Conservation (phyloP, 306 rosid species). For the Fragaria iinumae region DNA sequence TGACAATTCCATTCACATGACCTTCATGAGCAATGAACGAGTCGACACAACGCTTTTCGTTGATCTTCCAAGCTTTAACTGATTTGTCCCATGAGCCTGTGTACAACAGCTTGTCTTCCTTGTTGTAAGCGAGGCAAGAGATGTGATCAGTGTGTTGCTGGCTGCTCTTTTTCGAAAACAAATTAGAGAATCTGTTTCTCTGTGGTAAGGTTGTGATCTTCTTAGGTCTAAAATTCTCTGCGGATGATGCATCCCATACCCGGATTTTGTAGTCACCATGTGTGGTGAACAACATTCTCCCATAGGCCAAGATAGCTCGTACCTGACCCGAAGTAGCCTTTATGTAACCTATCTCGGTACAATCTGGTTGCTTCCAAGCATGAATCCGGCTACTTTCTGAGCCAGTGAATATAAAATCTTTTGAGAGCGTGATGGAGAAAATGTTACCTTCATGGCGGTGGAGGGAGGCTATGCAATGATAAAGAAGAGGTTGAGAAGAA, state of each 20-base stretch:
- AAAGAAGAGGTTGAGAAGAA: conserved; percentile 37
- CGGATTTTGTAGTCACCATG: conserved; percentile 48
- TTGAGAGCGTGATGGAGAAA: conserved; percentile 38
- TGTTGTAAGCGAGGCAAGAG: conserved; percentile 53
- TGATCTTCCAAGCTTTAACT: conserved; percentile 50
- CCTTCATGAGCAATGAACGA: conserved; percentile 54
- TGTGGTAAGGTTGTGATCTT: conserved; percentile 45
- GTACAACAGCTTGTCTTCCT: conserved; percentile 46
- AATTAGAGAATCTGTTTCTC: conserved; percentile 22
- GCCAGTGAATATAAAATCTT: conserved; percentile 47
- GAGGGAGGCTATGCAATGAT: conserved; percentile 58
- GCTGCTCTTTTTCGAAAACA: conserved; percentile 30
- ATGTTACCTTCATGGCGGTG: conserved; percentile 56
- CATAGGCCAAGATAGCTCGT: conserved; percentile 40
- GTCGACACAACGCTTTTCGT: conserved; percentile 45
- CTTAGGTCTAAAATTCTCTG: conserved; percentile 34
- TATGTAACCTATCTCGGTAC: conserved; percentile 44
- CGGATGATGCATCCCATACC: conserved; percentile 37
- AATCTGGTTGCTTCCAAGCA: conserved; percentile 54
- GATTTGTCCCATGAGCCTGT: conserved; percentile 61
- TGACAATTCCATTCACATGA: conserved; percentile 42
- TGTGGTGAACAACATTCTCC: conserved; percentile 39
- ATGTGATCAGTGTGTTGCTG: conserved; percentile 38
- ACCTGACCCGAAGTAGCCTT: conserved; percentile 43
- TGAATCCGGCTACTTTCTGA: conserved; percentile 48